These are phyloP conservation scores for Tolypocladium paradoxum DNA, from an alignment of 2,329 filamentous ascomycete genomes.

Conservation along the genomic window DNA sequence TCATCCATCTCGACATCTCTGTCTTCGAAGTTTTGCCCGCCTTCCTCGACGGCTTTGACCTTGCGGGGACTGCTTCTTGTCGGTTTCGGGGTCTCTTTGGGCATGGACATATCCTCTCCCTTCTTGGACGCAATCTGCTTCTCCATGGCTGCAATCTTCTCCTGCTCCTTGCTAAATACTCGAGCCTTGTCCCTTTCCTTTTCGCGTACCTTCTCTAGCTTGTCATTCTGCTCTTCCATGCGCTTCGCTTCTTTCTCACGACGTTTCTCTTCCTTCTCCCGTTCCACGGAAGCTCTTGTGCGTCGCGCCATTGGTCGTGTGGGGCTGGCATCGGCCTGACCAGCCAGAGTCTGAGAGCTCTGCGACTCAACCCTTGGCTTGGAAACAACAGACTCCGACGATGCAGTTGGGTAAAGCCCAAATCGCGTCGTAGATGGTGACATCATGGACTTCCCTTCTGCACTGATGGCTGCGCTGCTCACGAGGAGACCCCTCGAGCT, in stretches of 20 bases:
- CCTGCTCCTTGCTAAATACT: constrained; percentile 46
- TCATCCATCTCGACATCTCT: constrained; percentile 47
- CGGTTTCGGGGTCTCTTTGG: constrained; percentile 31
- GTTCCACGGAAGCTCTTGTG: constrained; percentile 48
- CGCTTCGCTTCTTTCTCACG: constrained; percentile 54
- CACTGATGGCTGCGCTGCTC: constrained; percentile 57
- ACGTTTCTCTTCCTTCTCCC: constrained; percentile 55
- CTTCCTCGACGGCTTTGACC: constrained; percentile 24
- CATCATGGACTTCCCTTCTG: constrained; percentile 48
- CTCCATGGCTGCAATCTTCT: constrained; percentile 42
- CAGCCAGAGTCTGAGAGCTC: constrained; percentile 6
- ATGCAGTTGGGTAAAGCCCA: constrained; percentile 30
- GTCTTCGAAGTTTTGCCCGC: constrained; percentile 18
- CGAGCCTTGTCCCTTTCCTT: constrained; percentile 61
- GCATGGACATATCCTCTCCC: constrained; percentile 33
- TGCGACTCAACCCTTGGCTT: constrained; percentile 13
- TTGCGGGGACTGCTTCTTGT: constrained; percentile 43
- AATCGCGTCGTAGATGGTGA: constrained; percentile 41
- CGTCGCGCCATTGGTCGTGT: constrained; percentile 31
- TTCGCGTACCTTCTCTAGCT: constrained; percentile 56
- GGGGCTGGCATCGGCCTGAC: constrained; percentile 25
- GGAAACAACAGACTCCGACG: constrained; percentile 35
- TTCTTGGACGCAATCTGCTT: constrained; percentile 41
- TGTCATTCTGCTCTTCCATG: constrained; percentile 48
- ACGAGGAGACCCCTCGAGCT: constrained; percentile 78